Evolutionary conservation across 2,329 filamentous ascomycete genomes (phyloP).

Genomic region (Bipolaris gigantea): DNA sequence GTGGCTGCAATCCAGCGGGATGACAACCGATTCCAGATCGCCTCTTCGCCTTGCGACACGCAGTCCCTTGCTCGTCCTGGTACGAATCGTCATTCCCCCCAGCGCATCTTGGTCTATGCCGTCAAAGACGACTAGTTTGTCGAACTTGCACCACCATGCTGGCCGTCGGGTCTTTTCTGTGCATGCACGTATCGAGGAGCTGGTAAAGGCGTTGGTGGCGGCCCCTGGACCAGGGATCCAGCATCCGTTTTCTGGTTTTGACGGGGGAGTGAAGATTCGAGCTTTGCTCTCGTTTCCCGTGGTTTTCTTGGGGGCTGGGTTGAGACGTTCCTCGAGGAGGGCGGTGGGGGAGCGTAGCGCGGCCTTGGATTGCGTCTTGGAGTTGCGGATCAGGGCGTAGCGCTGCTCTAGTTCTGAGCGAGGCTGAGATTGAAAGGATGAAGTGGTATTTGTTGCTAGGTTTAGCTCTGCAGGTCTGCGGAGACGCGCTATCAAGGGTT

Average conservation of each 20-base stretch:
- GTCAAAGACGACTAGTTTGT: conserved; percentile 41
- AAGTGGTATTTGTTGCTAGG: conserved; percentile 16
- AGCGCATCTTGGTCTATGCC: conserved; percentile 21
- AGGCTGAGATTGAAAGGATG: conserved; percentile 19
- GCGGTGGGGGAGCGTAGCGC: conserved; percentile 38
- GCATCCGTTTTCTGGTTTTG: conserved; percentile 31
- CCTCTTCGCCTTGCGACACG: conserved; percentile 34
- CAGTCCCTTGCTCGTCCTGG: conserved; percentile 37
- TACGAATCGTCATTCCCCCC: conserved; percentile 20
- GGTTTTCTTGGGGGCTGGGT: conserved; percentile 26
- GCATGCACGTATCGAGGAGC: conserved; percentile 31
- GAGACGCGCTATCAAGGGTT: conserved; percentile 19
- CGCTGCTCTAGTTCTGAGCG: conserved; percentile 39
- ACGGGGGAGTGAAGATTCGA: conserved; percentile 32
- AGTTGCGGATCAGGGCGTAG: conserved; percentile 38
- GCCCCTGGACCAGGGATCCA: conserved; percentile 32
- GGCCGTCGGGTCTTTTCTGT: conserved; percentile 28
- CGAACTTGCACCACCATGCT: conserved; percentile 43
- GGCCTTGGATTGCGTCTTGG: conserved; percentile 32
- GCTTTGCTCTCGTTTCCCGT: conserved; percentile 20
- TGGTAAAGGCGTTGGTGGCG: conserved; percentile 27
- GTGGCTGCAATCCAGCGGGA: conserved; percentile 37
- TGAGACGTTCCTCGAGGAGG: conserved; percentile 34
- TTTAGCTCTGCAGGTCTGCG: conserved; percentile 37
- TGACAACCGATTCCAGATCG: conserved; percentile 34